Percentiles rank a stretch among this genome's conserved stretches.
phyloP scores from a whole-genome alignment of 345 rosid genomes.

The Eucalyptus urophylla region DNA sequence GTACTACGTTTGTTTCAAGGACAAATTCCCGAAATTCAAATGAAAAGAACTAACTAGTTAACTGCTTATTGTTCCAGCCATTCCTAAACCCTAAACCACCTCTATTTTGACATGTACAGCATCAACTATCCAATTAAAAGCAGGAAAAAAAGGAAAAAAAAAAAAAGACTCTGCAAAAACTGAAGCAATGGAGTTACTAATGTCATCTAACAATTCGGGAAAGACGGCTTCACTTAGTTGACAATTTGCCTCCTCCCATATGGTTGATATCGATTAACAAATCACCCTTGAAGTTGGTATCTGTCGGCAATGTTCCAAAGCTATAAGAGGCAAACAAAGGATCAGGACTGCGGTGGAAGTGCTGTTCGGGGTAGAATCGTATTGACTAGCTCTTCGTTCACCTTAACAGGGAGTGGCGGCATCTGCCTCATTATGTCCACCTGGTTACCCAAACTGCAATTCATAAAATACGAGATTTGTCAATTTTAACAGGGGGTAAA shows the following conservation, averaged over 20 bases:
- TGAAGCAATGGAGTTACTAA: background rate
- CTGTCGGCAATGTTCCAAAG: background rate
- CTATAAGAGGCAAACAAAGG: background rate
- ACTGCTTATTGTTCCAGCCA: background rate
- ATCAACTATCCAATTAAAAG: background rate
- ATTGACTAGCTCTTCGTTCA: constrained; percentile 40
- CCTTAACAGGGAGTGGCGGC: constrained; percentile 49
- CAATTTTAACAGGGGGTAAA: background rate
- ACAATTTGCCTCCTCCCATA: background rate
- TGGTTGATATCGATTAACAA: background rate
- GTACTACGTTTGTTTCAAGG: background rate
- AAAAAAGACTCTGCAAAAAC: background rate
- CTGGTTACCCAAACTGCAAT: constrained; percentile 39
- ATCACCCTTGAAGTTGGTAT: background rate
- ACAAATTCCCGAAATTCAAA: background rate
- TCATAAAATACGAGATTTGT: background rate
- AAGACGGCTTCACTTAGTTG: background rate
- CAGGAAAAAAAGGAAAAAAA: background rate
- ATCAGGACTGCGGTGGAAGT: constrained; percentile 12
- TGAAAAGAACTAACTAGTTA: background rate
- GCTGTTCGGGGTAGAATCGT: constrained; percentile 19
- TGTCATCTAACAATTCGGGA: background rate
- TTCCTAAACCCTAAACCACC: background rate
- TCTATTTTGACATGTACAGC: background rate
- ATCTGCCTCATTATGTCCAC: constrained; percentile 64